Evolutionary conservation across 1,284 basidiomycete species (phyloP).

Genomic region (Cronartium quercuum): DNA sequence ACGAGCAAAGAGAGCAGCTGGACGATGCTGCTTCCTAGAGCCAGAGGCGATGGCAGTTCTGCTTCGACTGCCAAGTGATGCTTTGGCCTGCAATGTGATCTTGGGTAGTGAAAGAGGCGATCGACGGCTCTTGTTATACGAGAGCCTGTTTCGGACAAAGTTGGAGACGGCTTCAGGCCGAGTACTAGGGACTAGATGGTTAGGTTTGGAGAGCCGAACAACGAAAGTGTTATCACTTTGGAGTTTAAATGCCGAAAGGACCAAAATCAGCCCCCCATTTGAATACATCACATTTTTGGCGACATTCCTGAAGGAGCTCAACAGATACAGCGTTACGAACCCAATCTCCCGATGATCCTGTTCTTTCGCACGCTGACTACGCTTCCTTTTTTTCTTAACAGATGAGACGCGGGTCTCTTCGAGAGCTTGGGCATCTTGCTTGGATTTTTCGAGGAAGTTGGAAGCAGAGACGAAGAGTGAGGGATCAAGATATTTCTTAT

Average conservation of each 20-base stretch:
- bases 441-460: slow-evolving; percentile 18
- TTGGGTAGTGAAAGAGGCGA: slow-evolving; percentile 13
- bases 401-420: background rate
- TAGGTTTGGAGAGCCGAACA: slow-evolving; percentile 2
- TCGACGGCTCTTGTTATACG: background rate
- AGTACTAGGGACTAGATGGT: slow-evolving; percentile 12
- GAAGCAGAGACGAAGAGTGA: slow-evolving; percentile 27
- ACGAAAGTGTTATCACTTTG: slow-evolving; percentile 16
- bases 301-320: background rate
- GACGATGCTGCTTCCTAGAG: background rate
- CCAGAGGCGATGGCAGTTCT: background rate
- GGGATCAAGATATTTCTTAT: slow-evolving; percentile 34
- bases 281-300: background rate
- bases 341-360: slow-evolving; percentile 28
- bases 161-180: slow-evolving; percentile 8
- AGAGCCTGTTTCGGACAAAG: slow-evolving; percentile 20
- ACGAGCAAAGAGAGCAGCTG: background rate
- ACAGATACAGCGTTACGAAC: background rate
- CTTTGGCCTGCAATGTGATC: slow-evolving; percentile 11
- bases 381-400: background rate
- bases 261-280: too few species aligned
- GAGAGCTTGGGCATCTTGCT: background rate
- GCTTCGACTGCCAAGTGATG: background rate
- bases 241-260: background rate
- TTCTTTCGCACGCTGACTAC: background rate